Evolutionary conservation across 345 rosid genomes (phyloP).

Genomic region (Eucalyptus cloeziana): DNA sequence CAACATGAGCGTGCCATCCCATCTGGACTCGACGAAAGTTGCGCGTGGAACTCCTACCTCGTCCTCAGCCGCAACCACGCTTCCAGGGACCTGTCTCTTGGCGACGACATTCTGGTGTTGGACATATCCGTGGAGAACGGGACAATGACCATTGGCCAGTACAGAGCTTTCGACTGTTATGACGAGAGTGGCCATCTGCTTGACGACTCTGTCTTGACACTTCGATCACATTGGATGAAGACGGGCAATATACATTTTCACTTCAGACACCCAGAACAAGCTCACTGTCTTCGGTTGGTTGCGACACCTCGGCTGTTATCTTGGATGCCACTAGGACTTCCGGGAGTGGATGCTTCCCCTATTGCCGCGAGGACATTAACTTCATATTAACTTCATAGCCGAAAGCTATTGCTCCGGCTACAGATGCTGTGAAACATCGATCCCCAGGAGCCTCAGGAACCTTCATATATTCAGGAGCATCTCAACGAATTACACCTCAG

Average conservation of each 20-base stretch:
- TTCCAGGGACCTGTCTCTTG: background rate
- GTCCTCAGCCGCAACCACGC: background rate
- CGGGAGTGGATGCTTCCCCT: background rate
- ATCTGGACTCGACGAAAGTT: background rate
- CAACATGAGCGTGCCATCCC: background rate
- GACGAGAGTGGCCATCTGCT: background rate
- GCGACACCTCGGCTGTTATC: background rate
- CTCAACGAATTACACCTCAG: background rate
- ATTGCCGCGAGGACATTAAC: background rate
- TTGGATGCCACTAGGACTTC: background rate
- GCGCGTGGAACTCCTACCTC: background rate
- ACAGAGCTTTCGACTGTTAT: background rate
- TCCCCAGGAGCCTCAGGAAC: background rate
- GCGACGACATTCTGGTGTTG: fast-evolving
- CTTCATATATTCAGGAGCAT: fast-evolving
- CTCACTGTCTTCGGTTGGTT: background rate
- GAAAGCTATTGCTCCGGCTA: background rate
- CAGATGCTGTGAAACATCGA: background rate
- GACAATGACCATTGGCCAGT: background rate
- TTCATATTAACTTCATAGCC: background rate
- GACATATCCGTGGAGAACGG: background rate
- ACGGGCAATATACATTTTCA: background rate
- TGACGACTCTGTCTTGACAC: background rate
- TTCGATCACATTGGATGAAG: background rate
- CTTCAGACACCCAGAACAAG: background rate